Evolutionary conservation across 768 basidiomycete species (phyloP).

Genomic region (Daedaleopsis sinensis): DNA sequence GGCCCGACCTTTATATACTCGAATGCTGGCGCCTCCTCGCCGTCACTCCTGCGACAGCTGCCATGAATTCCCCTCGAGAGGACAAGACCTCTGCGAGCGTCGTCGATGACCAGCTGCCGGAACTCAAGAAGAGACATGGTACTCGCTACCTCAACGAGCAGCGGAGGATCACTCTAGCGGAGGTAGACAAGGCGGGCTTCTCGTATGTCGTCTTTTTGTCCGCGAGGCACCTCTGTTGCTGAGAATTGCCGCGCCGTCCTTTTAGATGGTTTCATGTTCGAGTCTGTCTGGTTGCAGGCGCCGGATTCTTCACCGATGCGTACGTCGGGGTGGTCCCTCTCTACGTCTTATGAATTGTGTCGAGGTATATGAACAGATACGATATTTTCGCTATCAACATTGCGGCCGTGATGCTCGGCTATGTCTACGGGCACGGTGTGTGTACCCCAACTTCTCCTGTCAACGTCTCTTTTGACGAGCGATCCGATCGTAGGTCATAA

Average conservation of each 20-base stretch:
- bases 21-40: not conserved
- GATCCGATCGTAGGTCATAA: slow-evolving; percentile 15
- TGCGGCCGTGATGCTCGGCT: slow-evolving; percentile 80
- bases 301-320: slow-evolving; percentile 84
- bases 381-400: slow-evolving; percentile 93
- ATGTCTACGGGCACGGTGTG: slow-evolving; percentile 59
- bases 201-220: slow-evolving; percentile 50
- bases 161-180: slow-evolving; percentile 77
- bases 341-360: not conserved
- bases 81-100: not conserved
- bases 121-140: not conserved
- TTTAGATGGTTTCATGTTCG: slow-evolving; percentile 85
- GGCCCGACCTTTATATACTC: not conserved
- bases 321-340: slow-evolving; percentile 28
- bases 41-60: not conserved
- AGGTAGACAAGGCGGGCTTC: slow-evolving; percentile 87
- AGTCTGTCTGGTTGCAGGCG: slow-evolving; percentile 57
- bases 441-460: not conserved
- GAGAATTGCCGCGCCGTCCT: slow-evolving; percentile 2
- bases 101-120: not conserved
- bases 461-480: not conserved
- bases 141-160: slow-evolving; percentile 60
- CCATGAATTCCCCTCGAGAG: not conserved
- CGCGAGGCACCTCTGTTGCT: not conserved
- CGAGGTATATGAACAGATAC: slow-evolving; percentile 28